Evolutionary conservation across 148 eudicot genomes (phyloP).

Genomic region (Hydrangea macrophylla): DNA sequence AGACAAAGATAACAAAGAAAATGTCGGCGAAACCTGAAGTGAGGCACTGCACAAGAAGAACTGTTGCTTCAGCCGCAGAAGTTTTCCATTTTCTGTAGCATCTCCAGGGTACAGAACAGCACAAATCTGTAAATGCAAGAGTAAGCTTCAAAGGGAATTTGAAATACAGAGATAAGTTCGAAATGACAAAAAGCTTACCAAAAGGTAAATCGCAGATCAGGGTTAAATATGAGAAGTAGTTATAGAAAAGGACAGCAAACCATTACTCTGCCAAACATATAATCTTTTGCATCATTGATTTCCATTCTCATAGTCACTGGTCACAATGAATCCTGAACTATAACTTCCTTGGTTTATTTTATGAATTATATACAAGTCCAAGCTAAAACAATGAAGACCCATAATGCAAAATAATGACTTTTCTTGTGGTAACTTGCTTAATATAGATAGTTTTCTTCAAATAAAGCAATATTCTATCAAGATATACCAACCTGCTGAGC

Average conservation of each 20-base stretch:
- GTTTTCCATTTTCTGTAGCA: conserved; percentile 88
- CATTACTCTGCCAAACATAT: not conserved
- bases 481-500: conserved; percentile 72
- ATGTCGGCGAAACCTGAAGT: conserved; percentile 66
- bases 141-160: not conserved
- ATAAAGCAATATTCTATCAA: too few relatives aligned
- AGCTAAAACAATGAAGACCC: too few relatives aligned
- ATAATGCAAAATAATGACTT: too few relatives aligned
- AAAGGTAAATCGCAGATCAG: not conserved
- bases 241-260: not conserved
- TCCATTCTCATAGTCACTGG: conserved; percentile 1
- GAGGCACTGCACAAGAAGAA: conserved; percentile 98
- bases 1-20: conserved; percentile 8
- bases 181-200: not conserved
- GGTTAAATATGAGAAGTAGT: not conserved
- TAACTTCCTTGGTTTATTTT: not conserved
- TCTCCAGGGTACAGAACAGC: conserved; percentile 98
- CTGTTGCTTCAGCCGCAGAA: conserved; percentile 91
- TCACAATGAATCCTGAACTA: not conserved
- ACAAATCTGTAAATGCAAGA: conserved; percentile 65
- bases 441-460: too few relatives aligned
- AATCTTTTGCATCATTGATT: not conserved
- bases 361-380: not conserved
- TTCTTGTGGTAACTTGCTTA: too few relatives aligned
- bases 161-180: conserved; percentile 2